Evolutionary conservation across 192 early-diverging fungal genomes (phyloP), one percentile per base, ranked within the genome.

Genomic region (Coemansia sp.): DNA sequence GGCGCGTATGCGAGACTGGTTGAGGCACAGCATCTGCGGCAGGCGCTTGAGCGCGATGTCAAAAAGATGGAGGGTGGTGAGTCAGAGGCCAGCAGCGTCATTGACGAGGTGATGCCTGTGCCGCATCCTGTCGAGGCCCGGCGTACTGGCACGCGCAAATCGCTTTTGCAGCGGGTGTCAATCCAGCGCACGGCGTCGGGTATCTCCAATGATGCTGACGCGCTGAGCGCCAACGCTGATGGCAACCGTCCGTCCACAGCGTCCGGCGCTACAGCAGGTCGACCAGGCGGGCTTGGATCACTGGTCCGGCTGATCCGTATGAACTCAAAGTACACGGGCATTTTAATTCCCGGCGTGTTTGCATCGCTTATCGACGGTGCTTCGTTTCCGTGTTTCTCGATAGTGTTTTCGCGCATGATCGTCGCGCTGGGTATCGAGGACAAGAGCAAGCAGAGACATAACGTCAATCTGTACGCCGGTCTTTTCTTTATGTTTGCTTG

Each of bases 381-480:
- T 9, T 68, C 88, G 9, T 82, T 90, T 57, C 93, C 93, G 11
- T 58, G 83, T 13, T 95, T 93, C 66, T 82, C 91, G 22, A 60
- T 89, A 17, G 65, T 86, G 54, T 86, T 85, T 53, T 66, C 83
- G 24, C 30, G 61, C 14, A 74, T 80, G 57, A 48, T 78, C 11
- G 58, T 71, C 4, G 46, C 62, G 0, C 54, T 67, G 20, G 55
- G 37, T 3, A 39, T 60, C n/a, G 23, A 34, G 9, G 78, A 80
- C 23, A 3, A 2, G 5, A 44, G 26, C 9, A 5, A 59, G 63
- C 59, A 76, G 46, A 46, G 36, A 25, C 38, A 54, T 28, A 29
- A 75, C 10, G 76, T 79, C 32, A 64, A 78, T 44, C 60, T 78
- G 46, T 87, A 80, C 56, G 78, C 75, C 10, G 55, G 73, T 27